Evolutionary conservation across 768 basidiomycete species (phyloP), one percentile per base, ranked within the genome.

Genomic region (Collybiopsis luxurians): DNA sequence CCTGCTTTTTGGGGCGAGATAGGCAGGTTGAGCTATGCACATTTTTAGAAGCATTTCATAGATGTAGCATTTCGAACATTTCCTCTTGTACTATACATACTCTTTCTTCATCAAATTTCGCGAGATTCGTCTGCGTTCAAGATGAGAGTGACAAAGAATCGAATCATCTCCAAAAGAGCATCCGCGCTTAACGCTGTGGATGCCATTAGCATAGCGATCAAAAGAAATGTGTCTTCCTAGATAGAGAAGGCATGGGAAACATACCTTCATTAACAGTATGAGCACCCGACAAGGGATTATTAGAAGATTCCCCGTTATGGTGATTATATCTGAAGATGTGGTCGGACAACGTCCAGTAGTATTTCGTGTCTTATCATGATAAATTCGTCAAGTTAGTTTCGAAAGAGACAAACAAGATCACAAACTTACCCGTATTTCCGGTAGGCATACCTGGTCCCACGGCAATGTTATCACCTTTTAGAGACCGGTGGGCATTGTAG

Each of bases 241-340:
- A n/a, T n/a, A n/a, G n/a, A n/a, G n/a, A n/a, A 13, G 4, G 31
- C 42, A 50, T 53, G 30, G 19, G 12, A 11, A 12, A 64, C 81
- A 64, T 63, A 86, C 87, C 77, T 77, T 90, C 90, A 56, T 90
- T 81, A 26, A 90, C 80, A 2, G 88, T 88, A 67, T 90, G 90
- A n/a, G 85, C 70, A 1, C 78, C 77, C 24, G 69, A 69, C 23
- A 74, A 60, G 27, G 69, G 64, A 19, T 66, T 69, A 0, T 66
- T 64, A 27, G 63, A 63, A 39, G 71, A 69, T 7, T 69, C 74
- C 19, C 65, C 67, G 56, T 76, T 77, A 12, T 68, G 67, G 56
- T 82, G 80, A 56, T 66, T 74, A 64, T 90, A 92, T 19, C 89
- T 82, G 79, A 88, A 90, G 59, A 92, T 90, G 61, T 82, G 77